Evolutionary conservation across 495 filamentous ascomycete genomes (phyloP), one percentile per base, ranked within the genome.

Genomic region (Pseudomonodictys pantanalensis): DNA sequence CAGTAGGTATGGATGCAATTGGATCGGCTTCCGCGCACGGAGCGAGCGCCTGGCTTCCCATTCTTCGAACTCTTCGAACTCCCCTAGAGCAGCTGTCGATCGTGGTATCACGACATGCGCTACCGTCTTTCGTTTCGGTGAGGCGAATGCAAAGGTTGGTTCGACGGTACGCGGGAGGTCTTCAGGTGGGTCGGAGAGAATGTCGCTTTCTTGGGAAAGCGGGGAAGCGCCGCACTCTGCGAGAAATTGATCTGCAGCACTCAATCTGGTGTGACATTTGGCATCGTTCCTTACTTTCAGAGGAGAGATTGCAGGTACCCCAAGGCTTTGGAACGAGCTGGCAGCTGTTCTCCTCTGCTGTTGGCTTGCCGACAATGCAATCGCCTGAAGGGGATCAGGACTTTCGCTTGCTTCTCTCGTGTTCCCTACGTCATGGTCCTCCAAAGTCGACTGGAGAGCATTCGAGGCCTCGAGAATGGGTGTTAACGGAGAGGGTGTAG

Each of bases 1-100:
- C 17, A 71, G 61, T 1, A 66, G 49, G 46, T 73, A 75, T 24
- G 73, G 73, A 57, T 75, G 69, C 18, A 75, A 60, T 45, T 75
- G 73, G 25, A 72, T 73, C 15, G 68, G 59, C 5, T 65, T 73
- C 2, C 73, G 38, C 15, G 47, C 46, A 1, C 73, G 50, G 1
- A 75, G 52, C 23, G 44, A 66, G 17, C 71, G 63, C 17, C 38
- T 26, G 11, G 38, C 38, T 25, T 32, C 46, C 20, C 29, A 26
- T 35, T n/a, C 12, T 8, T 9, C 25, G 7, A n/a, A 9, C 7
- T 55, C 30, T 44, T 32, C 9, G 7, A n/a, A 9, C 7, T 55
- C 30, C 35, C 33, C 9, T 49, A 41, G 17, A 28, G 20, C 18
- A 29, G 22, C 39, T 10, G 52, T 50, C 12, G 52, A 44, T 18